Base-by-base conservation (phyloP, 306 rosid genomes). In the Mucuna pruriens region DNA sequence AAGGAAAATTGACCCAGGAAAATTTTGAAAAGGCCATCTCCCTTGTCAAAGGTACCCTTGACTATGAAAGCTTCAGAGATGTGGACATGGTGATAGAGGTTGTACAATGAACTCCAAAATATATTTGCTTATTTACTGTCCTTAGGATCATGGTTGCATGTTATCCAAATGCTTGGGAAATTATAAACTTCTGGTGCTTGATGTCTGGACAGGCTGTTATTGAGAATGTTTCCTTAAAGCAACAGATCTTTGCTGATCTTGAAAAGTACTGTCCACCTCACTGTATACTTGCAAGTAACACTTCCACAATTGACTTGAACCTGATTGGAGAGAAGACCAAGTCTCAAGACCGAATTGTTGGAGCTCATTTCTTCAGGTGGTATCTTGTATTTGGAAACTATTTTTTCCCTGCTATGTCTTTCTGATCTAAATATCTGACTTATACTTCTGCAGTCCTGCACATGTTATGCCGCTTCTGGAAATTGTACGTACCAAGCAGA, bases 41-140 rank as follows among this genome's bases (percentile, higher is more conserved):
- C 85, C 97, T 95, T 81, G 90, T 96, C 60, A 84, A 86, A 87
- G 99, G 99, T 68, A 78, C 78, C 46, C 85, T 92, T 65, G 93
- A 92, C 82, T 96, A 87, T 72, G 91, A 92, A 83, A 87, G 90
- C 87, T 91, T 93, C 75, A 84, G 77, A 84, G 97, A 96, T 73
- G 99, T 96, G 71, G 98, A 95, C 90, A 79, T 95, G 92, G 98
- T 93, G 81, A 95, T 95, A 66, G 99, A 95, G 99, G 99, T 93
- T 76, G 42, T 76, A 82, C 60, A 72, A 46, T 71, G 77, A 52
- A 15, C 62, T 76, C 67, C 20, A 7, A 29, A 68, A 44, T 48
- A 44, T 52, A 39, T 49, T 79, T 46, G 4, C 39, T 61, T 12
- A 31, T 26, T 63, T 44, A 36, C 29, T 68, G 29, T 48, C 25